Percentiles rank a stretch among this genome's conserved stretches.
These are phyloP conservation scores for Sherardia arvensis DNA, from an alignment of 257 asterid genomes.

Conservation along the genomic window DNA sequence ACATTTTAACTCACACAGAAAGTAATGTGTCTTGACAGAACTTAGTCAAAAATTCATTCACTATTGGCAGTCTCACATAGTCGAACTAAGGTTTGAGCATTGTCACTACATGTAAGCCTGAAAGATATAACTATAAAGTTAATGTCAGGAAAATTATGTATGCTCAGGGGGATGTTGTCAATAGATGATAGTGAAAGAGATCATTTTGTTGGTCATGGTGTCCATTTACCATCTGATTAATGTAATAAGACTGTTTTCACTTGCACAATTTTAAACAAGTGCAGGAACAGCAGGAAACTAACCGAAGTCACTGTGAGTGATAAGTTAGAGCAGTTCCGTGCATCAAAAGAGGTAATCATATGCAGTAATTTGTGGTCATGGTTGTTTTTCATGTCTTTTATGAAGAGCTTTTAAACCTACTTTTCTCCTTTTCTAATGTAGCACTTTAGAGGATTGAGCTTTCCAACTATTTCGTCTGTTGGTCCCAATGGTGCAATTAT, in stretches of 20 bases:
- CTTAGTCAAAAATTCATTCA: too few species aligned
- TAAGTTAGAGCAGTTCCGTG: constrained; percentile 92
- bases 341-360: constrained; percentile 80
- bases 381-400: background rate
- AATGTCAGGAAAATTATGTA: background rate
- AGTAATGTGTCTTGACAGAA: background rate
- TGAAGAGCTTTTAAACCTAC: background rate
- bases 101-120: too few species aligned
- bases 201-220: background rate
- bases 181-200: background rate
- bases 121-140: too few species aligned
- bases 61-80: too few species aligned
- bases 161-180: background rate
- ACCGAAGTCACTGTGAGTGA: constrained; percentile 92
- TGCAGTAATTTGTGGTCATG: background rate
- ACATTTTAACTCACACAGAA: too few species aligned
- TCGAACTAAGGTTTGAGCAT: too few species aligned
- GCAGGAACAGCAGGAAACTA: constrained; percentile 44
- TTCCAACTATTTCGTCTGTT: constrained; percentile 89
- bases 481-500: constrained; percentile 94
- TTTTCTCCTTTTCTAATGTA: constrained; percentile 19
- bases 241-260: background rate
- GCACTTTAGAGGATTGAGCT: constrained; percentile 91
- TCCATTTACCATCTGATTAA: background rate
- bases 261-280: constrained; percentile 13